Base-by-base conservation (phyloP, 148 eudicot genomes). In the Agrostemma githago region DNA sequence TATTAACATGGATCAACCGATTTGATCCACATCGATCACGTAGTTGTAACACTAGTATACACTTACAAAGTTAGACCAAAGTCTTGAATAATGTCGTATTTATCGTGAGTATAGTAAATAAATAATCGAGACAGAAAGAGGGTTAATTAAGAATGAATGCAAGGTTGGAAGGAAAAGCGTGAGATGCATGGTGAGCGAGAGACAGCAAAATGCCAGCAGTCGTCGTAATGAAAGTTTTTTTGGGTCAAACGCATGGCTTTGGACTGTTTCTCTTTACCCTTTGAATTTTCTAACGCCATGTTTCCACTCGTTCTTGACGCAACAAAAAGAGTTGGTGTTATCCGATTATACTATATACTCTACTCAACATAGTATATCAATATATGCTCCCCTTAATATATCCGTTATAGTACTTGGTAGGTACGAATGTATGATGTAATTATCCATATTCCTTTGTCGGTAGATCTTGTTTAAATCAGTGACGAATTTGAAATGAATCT, bases 261-360 rank as follows among this genome's bases (percentile, higher is more conserved):
- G 2, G 71, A 67, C 51, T 19, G 53, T 41, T 42, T 67, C 8
- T 34, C 6, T 43, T 43, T 43, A 42, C 8, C 8, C 26, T 67
- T 67, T 67, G 71, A 42, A 54, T 42, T 67, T 67, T 67, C 71
- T 67, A 54, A 67, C 34, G 56, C 71, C 34, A 66, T 34, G 19
- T 67, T 67, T 19, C 54, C 3, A 65, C 56, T 9, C 7, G 6
- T 43, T 16, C 71, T 67, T 44, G 38, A 40, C 71, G 51, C 1
- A 57, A 57, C 61, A 9, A 0, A 2, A 62, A 11, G 40, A 62
- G 40, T 62, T 62, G 66, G 34, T 62, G 66, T 62, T 62, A 62
- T 34, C 10, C 10, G 66, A 62, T 62, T 6, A 60, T 60, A 61
- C 38, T 6, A n/a, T 12, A 5, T 11, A 57, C 16, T 12, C 60